phyloP scores from a whole-genome alignment of 2,329 filamentous ascomycete genomes.

The Pseudonectria foliicola region DNA sequence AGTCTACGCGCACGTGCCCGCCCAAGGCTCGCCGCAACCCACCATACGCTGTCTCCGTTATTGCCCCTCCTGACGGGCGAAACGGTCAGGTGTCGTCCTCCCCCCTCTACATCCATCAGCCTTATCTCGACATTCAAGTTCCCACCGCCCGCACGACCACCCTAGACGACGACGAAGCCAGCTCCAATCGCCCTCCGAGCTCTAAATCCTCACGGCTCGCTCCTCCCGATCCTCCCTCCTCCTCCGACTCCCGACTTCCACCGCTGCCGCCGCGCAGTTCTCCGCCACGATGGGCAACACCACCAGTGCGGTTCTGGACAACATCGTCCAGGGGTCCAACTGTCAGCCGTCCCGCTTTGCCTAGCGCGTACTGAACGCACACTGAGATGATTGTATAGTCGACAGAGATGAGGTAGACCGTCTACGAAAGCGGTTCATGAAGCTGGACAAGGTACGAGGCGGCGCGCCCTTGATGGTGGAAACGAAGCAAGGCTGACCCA shows the following conservation, averaged over 20 bases:
- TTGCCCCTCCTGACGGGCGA: slow-evolving; percentile 16
- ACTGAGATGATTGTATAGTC: slow-evolving; percentile 47
- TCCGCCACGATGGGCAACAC: slow-evolving; percentile 55
- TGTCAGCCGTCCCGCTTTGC: slow-evolving; percentile 48
- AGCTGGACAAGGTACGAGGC: slow-evolving; percentile 79
- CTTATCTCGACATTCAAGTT: slow-evolving; percentile 19
- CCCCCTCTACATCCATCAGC: slow-evolving; percentile 13
- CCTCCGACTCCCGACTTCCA: not conserved
- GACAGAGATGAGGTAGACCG: slow-evolving; percentile 96
- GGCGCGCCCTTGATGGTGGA: too few relatives aligned
- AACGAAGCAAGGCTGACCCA: slow-evolving; percentile 2
- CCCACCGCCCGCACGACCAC: slow-evolving; percentile 4
- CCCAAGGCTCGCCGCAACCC: too few relatives aligned
- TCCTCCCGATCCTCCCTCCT: not conserved
- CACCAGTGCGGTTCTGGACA: slow-evolving; percentile 74
- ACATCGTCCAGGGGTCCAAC: slow-evolving; percentile 93
- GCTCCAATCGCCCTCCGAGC: not conserved
- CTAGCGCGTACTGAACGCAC: slow-evolving; percentile 4
- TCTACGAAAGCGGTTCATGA: slow-evolving; percentile 96
- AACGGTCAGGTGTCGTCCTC: slow-evolving; percentile 4
- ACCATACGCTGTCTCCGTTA: slow-evolving; percentile 5
- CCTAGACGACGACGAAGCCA: slow-evolving; percentile 1
- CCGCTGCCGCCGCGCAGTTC: not conserved
- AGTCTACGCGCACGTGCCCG: too few relatives aligned
- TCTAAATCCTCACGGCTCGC: not conserved